Evolutionary conservation across 2,329 filamentous ascomycete species (phyloP).

Genomic region (Albifimbria verrucaria): DNA sequence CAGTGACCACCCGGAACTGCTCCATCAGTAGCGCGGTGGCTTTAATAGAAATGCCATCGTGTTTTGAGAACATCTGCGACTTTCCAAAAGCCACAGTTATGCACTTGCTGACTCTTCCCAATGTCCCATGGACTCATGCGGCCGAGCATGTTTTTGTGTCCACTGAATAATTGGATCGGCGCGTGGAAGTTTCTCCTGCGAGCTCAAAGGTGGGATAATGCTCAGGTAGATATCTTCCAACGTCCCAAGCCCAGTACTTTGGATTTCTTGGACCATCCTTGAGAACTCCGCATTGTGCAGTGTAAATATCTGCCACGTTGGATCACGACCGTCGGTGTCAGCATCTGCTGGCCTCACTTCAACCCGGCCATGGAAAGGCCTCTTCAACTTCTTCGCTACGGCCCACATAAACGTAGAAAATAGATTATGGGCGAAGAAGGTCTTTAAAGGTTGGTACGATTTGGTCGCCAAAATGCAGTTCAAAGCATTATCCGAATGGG

Average conservation of each 20-base stretch:
- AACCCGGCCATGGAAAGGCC: slow-evolving; percentile 1
- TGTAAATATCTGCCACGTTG: slow-evolving; percentile 15
- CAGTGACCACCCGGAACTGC: too few species aligned
- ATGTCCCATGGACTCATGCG: too few species aligned
- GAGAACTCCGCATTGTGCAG: slow-evolving; percentile 14
- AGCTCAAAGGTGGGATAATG: slow-evolving; percentile 24
- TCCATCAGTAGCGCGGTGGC: too few species aligned
- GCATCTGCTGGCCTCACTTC: not conserved
- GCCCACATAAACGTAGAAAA: slow-evolving; percentile 26
- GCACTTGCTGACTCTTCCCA: too few species aligned
- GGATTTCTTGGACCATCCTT: slow-evolving; percentile 18
- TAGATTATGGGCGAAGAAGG: slow-evolving; percentile 21
- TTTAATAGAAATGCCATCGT: too few species aligned
- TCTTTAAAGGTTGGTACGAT: slow-evolving; percentile 10
- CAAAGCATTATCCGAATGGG: too few species aligned
- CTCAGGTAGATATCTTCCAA: slow-evolving; percentile 18
- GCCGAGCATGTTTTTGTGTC: too few species aligned
- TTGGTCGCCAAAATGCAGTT: slow-evolving; percentile 8
- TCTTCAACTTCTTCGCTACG: slow-evolving; percentile 11
- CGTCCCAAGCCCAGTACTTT: slow-evolving; percentile 14
- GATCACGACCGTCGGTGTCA: too few species aligned
- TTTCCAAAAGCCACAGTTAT: too few species aligned
- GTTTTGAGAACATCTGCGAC: too few species aligned
- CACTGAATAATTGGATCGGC: too few species aligned
- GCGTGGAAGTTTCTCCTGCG: slow-evolving; percentile 9